Conservation (phyloP, 2,329 filamentous ascomycete genomes). For the Cordyceps militaris region DNA sequence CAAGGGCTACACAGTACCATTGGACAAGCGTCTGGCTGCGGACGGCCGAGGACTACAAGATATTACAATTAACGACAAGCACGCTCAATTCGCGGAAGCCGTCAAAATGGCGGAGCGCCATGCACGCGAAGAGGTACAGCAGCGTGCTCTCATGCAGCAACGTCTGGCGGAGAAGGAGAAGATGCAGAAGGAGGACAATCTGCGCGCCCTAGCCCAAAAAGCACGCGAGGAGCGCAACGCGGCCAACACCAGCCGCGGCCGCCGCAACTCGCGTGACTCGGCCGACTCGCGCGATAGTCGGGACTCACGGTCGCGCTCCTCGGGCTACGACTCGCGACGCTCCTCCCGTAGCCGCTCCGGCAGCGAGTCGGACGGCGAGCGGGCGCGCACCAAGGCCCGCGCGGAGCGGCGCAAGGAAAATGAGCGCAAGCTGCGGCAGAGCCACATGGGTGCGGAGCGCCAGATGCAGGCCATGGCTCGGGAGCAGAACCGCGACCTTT, state of each 20-base stretch:
- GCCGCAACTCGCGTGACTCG: conserved; percentile 27
- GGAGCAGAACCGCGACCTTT: conserved; percentile 94
- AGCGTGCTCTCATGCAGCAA: conserved; percentile 91
- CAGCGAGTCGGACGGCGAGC: conserved; percentile 62
- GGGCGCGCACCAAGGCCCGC: conserved; percentile 70
- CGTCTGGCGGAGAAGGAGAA: conserved; percentile 95
- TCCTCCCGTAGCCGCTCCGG: conserved; percentile 35
- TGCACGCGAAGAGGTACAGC: conserved; percentile 89
- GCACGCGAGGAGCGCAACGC: conserved; percentile 73
- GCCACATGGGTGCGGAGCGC: conserved; percentile 90
- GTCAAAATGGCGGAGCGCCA: conserved; percentile 91
- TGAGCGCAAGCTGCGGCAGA: conserved; percentile 85
- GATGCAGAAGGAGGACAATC: conserved; percentile 82
- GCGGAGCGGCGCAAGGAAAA: conserved; percentile 74
- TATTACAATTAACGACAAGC: conserved; percentile 96
- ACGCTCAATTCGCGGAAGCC: conserved; percentile 91
- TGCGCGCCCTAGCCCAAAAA: conserved; percentile 82
- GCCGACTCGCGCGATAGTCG: conserved; percentile 32
- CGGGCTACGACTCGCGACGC: conserved; percentile 24
- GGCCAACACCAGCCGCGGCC: conserved; percentile 38
- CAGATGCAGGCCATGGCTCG: conserved; percentile 87
- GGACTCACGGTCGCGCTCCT: conserved; percentile 34
- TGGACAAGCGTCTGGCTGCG: conserved; percentile 92
- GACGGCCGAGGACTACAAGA: conserved; percentile 90
- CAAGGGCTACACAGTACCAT: conserved; percentile 91